Base-by-base conservation (phyloP, 164 flowering plant genomes). In the Nymphaea thermarum region DNA sequence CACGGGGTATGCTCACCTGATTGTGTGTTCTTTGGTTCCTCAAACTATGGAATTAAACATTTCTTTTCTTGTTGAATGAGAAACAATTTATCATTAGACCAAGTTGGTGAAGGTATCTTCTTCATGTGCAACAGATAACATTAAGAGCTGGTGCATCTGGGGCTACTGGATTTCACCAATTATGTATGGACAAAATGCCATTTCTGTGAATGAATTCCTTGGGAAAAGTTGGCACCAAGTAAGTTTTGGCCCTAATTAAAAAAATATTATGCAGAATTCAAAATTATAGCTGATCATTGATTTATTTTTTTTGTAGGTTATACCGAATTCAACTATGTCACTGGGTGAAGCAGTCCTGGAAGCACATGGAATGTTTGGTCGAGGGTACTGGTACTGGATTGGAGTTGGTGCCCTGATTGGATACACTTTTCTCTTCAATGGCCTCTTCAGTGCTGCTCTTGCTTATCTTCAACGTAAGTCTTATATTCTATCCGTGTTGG, bases 161-260 rank as follows among this genome's bases (percentile, higher is more conserved):
- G 98, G 84, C 61, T 85, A 83, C 67, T 89, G 95, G 95, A 16
- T 80, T 43, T 89, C 96, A 11, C 98, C 97, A 41, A 6, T 94
- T 71, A 64, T 83, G 4, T 94, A 94, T 67, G 80, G 76, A 63
- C 86, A 69, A 78, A 88, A 85, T 77, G 88, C 96, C 64, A 14
- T 89, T 2, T n/a, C 83, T 0, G 83, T 85, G 11, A 94, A 88
- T 70, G 97, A 94, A 79, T 77, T 94, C 82, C 73, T 71, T 70
- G 87, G 97, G 66, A 83, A 94, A 0, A 85, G 97, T 70, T 94
- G 98, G 98, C 63, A 17, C 14, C 59, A 69, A 43, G 71, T 69
- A 44, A 69, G 66, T 43, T 0, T 2, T 17, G 10, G 11, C 41
- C 11, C 17, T 14, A 4, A 86, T 84, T 89, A 55, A 63, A 59